Base-by-base conservation (phyloP, 2,329 filamentous ascomycete genomes). In the Cadophora gregata region DNA sequence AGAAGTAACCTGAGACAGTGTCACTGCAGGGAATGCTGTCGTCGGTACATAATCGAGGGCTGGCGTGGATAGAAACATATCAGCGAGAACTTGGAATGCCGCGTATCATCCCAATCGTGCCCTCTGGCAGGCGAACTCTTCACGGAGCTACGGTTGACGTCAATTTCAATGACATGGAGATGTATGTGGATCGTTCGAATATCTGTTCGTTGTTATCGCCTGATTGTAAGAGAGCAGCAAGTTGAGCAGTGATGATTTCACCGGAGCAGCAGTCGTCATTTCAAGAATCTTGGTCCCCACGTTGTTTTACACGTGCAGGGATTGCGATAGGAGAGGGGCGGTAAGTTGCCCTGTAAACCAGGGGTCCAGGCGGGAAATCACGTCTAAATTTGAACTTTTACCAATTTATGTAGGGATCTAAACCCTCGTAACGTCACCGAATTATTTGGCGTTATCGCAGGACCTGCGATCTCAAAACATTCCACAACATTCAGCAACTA, bases 51-150 rank as follows among this genome's bases (percentile, higher is more conserved):
- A 63, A 65, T 71, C 71, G 31, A 67, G 33, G 25, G 45, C 65
- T 21, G 69, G 59, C 10, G 67, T 70, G 29, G 70, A 70, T 59
- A 75, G 61, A 75, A 75, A 75, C 74, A 77, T 76, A 65, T 68
- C 72, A 71, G 68, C 64, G 66, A 38, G 50, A 47, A 36, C 33
- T 67, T 62, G 53, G 45, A 55, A 64, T 64, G 60, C 56, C 58
- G 25, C 24, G 68, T 69, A 67, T 67, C 70, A 74, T 69, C 62
- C 69, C 71, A 69, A 63, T 70, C 61, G 61, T 66, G 33, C 61
- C 63, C 66, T 66, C 64, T 62, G 47, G 59, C 31, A 53, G 66
- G 55, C 62, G 55, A 64, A 62, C 36, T 47, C 33, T 47, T 50
- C 55, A 63, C n/a, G 50, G 45, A 29, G 50, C 53, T 29, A 19